Percentiles rank a stretch among this genome's conserved stretches.
These are phyloP conservation scores for Rhizopogon rudus DNA, from an alignment of 768 basidiomycete genomes.

Conservation along the genomic window DNA sequence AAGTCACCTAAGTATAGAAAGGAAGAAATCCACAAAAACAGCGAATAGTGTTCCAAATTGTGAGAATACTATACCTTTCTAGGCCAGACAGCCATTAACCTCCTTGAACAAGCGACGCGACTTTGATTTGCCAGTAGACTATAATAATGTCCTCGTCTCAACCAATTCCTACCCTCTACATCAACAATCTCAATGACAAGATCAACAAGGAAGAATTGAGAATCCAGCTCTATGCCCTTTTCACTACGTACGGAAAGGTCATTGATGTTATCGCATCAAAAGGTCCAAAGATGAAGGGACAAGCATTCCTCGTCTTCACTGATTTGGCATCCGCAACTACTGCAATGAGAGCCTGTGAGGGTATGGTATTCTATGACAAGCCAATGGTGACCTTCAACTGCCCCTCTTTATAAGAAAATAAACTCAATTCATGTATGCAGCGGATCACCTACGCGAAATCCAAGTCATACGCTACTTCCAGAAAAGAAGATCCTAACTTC, in stretches of 20 bases:
- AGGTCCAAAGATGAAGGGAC: conserved; percentile 80
- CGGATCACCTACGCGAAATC: conserved; percentile 88
- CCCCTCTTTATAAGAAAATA: background rate
- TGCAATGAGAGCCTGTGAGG: conserved; percentile 89
- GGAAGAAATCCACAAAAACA: no score
- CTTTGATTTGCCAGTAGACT: background rate
- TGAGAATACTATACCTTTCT: conserved; percentile 21
- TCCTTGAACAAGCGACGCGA: background rate
- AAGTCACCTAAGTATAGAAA: no score
- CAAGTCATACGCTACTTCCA: conserved; percentile 82
- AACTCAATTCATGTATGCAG: conserved; percentile 33
- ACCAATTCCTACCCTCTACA: conserved; percentile 85
- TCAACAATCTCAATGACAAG: conserved; percentile 92
- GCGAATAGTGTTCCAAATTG: background rate
- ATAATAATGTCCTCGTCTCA: conserved; percentile 45
- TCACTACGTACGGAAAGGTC: conserved; percentile 89
- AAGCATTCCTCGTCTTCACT: conserved; percentile 94
- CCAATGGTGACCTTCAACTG: conserved; percentile 61
- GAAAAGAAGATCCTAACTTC: conserved; percentile 76
- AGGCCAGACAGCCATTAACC: background rate
- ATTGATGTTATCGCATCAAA: conserved; percentile 93
- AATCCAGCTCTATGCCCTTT: conserved; percentile 78
- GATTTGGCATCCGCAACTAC: conserved; percentile 89
- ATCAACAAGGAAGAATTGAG: conserved; percentile 88
- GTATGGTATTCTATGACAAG: conserved; percentile 91